Conservation (phyloP, 2,329 filamentous ascomycete species). For the Aureobasidium sp. region DNA sequence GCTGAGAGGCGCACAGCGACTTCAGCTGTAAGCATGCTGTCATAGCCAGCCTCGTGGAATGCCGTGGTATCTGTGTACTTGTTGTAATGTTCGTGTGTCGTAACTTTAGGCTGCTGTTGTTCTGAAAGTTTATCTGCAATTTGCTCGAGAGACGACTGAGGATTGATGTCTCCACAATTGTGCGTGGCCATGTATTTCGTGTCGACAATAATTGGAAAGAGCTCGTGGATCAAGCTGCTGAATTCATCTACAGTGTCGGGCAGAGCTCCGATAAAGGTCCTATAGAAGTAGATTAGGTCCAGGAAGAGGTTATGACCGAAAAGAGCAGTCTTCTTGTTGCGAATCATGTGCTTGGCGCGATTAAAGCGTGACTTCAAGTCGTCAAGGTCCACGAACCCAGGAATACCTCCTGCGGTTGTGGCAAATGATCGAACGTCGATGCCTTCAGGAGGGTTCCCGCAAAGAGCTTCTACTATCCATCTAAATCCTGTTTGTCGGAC, state of each 20-base stretch:
- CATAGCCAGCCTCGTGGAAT: conserved; percentile 57
- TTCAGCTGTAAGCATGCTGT: conserved; percentile 54
- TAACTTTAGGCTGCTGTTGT: conserved; percentile 38
- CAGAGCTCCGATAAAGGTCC: conserved; percentile 53
- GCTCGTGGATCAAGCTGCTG: conserved; percentile 39
- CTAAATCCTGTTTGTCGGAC: conserved; percentile 41
- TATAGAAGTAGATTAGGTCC: conserved; percentile 57
- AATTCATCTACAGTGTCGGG: conserved; percentile 51
- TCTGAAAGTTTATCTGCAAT: conserved; percentile 38
- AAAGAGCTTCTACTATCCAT: conserved; percentile 44
- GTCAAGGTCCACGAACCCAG: conserved; percentile 30
- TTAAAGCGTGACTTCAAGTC: conserved; percentile 33
- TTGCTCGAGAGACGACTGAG: conserved; percentile 42
- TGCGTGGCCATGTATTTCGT: conserved; percentile 58
- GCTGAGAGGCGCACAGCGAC: conserved; percentile 50
- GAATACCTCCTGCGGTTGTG: conserved; percentile 29
- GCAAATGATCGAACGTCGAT: conserved; percentile 34
- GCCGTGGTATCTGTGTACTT: conserved; percentile 35
- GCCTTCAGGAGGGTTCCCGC: conserved; percentile 30
- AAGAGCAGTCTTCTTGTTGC: conserved; percentile 43
- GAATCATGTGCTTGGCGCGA: conserved; percentile 37
- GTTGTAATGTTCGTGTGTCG: conserved; percentile 30
- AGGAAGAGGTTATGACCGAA: conserved; percentile 60
- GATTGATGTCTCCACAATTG: conserved; percentile 46
- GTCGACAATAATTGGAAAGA: conserved; percentile 53